These are phyloP conservation scores for Thymus mandschuricus DNA, from an alignment of 257 asterid genomes.

Conservation along the genomic window DNA sequence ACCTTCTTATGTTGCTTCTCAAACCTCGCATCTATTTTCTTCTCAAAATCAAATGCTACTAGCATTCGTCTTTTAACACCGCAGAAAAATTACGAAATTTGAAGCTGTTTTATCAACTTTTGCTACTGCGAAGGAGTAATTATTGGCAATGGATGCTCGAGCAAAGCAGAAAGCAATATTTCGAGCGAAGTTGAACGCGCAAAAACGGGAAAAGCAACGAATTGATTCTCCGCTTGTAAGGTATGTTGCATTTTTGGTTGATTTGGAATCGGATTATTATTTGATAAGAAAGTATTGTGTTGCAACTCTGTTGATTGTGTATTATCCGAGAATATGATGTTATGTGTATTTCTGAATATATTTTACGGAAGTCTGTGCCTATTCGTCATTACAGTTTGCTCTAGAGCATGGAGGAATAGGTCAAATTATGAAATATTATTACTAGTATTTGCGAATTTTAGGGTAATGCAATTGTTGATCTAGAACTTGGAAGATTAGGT, in stretches of 20 bases:
- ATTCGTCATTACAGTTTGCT: neutral
- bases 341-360: neutral
- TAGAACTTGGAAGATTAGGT: constrained; percentile 10
- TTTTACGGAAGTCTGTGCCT: constrained; percentile 10
- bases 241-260: constrained; percentile 38
- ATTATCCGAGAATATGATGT: neutral
- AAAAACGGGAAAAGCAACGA: constrained; percentile 67
- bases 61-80: no score
- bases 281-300: no score
- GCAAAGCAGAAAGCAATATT: constrained; percentile 74
- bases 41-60: no score
- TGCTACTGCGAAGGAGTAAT: constrained; percentile 21
- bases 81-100: neutral
- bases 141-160: constrained; percentile 54
- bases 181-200: constrained; percentile 73
- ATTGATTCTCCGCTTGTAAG: constrained; percentile 88
- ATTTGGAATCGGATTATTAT: constrained; percentile 4
- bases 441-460: neutral
- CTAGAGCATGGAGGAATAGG: constrained; percentile 4
- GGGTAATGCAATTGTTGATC: constrained; percentile 6
- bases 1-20: no score
- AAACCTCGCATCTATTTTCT: no score
- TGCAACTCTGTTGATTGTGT: constrained; percentile 10
- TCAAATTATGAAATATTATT: neutral
- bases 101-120: constrained; percentile 17